Percentiles rank a stretch among this genome's conserved stretches.
Evolutionary conservation across 2,329 filamentous ascomycete species (phyloP).

Genomic region (Decorospora gaudefroyi): DNA sequence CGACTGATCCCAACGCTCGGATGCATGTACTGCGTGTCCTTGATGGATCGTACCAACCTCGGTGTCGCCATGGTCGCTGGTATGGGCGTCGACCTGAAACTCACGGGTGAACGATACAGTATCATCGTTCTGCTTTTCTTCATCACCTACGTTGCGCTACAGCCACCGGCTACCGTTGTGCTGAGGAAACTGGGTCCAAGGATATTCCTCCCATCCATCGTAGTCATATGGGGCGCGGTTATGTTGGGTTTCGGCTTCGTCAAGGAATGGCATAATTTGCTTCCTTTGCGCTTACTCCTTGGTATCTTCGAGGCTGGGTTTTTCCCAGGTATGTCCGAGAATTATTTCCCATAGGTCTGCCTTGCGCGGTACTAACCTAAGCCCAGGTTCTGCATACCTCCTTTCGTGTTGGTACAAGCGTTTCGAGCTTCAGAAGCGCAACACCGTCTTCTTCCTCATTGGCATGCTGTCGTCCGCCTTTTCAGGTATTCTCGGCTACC

Average conservation of each 20-base stretch:
- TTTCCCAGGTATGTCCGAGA: slow-evolving; percentile 26
- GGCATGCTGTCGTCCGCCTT: slow-evolving; percentile 34
- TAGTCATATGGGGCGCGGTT: slow-evolving; percentile 31
- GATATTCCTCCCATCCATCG: slow-evolving; percentile 26
- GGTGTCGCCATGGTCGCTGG: slow-evolving; percentile 44
- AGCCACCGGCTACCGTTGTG: slow-evolving; percentile 32
- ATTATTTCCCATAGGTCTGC: not conserved
- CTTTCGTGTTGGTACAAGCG: slow-evolving; percentile 64
- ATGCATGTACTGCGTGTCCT: slow-evolving; percentile 47
- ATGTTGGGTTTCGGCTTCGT: slow-evolving; percentile 34
- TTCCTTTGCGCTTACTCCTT: slow-evolving; percentile 28
- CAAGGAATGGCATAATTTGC: slow-evolving; percentile 31
- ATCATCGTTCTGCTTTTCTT: slow-evolving; percentile 32
- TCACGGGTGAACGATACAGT: slow-evolving; percentile 32
- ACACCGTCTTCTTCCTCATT: slow-evolving; percentile 59
- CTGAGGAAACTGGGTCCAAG: slow-evolving; percentile 30
- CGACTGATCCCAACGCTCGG: slow-evolving; percentile 50
- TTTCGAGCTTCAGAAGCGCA: slow-evolving; percentile 59
- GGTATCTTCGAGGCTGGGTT: slow-evolving; percentile 38
- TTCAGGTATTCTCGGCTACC: slow-evolving; percentile 33
- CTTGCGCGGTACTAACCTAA: slow-evolving; percentile 11
- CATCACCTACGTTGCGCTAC: slow-evolving; percentile 32
- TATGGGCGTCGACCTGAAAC: slow-evolving; percentile 38
- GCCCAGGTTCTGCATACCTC: slow-evolving; percentile 51
- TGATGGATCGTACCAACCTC: slow-evolving; percentile 49